Percentiles rank a stretch among this genome's conserved stretches.
phyloP scores from a whole-genome alignment of 2,329 filamentous ascomycete genomes.

The Aspergillus neoniger region DNA sequence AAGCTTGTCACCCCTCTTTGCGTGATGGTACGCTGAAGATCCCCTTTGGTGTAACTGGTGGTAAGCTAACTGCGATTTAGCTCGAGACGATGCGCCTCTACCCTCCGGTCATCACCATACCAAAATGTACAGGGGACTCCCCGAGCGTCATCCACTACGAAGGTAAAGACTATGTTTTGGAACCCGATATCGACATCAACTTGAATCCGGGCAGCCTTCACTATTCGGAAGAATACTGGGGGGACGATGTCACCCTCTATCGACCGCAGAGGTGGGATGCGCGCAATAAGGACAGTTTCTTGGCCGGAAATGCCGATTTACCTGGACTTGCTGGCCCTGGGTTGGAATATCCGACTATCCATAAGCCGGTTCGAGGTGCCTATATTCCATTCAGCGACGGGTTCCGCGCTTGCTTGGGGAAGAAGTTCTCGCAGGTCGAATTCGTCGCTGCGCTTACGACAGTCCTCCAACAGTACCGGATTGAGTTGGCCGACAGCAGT shows the following conservation, averaged over 20 bases:
- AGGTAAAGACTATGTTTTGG: conserved; percentile 17
- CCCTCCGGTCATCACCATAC: conserved; percentile 32
- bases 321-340: conserved; percentile 19
- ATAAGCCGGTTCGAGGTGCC: conserved; percentile 24
- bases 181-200: conserved; percentile 18
- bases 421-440: conserved; percentile 31
- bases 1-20: conserved; percentile 34
- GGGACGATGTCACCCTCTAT: conserved; percentile 16
- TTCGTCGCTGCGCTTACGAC: conserved; percentile 21
- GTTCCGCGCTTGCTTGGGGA: conserved; percentile 24
- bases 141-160: conserved; percentile 16
- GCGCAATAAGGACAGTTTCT: conserved; percentile 22
- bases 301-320: conserved; percentile 20
- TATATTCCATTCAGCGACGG: conserved; percentile 30
- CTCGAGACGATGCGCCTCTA: conserved; percentile 49
- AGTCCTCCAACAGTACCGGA: conserved; percentile 19
- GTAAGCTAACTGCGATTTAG: conserved; percentile 27
- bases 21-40: conserved; percentile 20
- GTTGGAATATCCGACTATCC: conserved; percentile 23
- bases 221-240: conserved; percentile 27
- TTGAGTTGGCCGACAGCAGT: conserved; percentile 15
- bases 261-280: conserved; percentile 26
- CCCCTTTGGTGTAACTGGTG: not conserved
- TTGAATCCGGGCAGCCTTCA: conserved; percentile 23
- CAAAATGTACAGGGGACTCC: conserved; percentile 31